A percentile compares a stretch with the other conserved stretches of the same genome.
phyloP scores from a whole-genome alignment of 2,329 filamentous ascomycete species.

The Diaporthe capsici region DNA sequence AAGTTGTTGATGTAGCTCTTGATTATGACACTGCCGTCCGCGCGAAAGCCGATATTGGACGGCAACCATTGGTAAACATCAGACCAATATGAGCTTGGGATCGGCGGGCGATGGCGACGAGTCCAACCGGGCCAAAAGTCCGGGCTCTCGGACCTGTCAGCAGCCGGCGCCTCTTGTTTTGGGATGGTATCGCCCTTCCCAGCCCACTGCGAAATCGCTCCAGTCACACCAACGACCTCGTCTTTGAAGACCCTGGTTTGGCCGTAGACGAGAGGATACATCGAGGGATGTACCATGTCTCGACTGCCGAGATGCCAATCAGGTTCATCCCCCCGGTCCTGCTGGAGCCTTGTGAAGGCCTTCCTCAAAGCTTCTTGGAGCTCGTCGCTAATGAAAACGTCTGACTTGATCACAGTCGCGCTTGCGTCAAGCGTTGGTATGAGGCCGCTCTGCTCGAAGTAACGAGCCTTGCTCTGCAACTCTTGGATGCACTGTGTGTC shows the following conservation, averaged over 20 bases:
- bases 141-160: no score
- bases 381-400: constrained; percentile 18
- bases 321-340: constrained; percentile 53
- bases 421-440: constrained; percentile 37
- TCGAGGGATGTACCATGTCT: constrained; percentile 65
- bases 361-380: constrained; percentile 35
- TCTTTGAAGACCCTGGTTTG: constrained; percentile 48
- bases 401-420: constrained; percentile 37
- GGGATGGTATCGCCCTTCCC: constrained; percentile 34
- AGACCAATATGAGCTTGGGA: constrained; percentile 29
- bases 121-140: no score
- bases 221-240: constrained; percentile 10
- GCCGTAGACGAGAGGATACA: constrained; percentile 66
- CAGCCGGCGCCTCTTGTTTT: not conserved
- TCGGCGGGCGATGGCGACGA: no score
- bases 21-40: constrained; percentile 37
- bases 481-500: constrained; percentile 38
- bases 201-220: constrained; percentile 32
- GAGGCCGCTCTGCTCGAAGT: constrained; percentile 34
- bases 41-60: constrained; percentile 40
- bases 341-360: constrained; percentile 52
- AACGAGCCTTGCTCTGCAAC: constrained; percentile 39
- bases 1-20: constrained; percentile 43
- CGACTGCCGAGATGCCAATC: constrained; percentile 68
- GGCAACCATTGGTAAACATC: constrained; percentile 43